A percentile compares a stretch with the other conserved stretches of the same genome.
Conservation (phyloP, 345 rosid species). For the Eutrema japonicum region DNA sequence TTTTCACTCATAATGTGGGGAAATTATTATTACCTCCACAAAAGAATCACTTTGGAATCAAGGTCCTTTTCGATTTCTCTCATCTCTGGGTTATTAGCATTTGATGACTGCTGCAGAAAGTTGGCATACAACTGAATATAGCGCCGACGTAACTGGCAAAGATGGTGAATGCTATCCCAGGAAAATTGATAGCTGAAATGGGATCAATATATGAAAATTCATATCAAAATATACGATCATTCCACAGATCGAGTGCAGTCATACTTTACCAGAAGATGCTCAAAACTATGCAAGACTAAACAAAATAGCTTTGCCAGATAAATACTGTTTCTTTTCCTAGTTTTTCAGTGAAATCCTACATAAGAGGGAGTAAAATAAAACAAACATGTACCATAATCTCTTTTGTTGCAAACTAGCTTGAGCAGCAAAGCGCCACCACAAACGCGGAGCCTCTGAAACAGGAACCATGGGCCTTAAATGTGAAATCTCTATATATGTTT, state of each 20-base stretch:
- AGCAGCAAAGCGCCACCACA: conserved; percentile 97
- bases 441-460: conserved; percentile 59
- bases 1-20: conserved; percentile 24
- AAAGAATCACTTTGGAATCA: conserved; percentile 89
- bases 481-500: conserved; percentile 77
- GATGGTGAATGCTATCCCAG: conserved; percentile 81
- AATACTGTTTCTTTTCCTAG: conserved; percentile 20
- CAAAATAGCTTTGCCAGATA: conserved; percentile 22
- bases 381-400: conserved; percentile 72
- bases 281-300: conserved; percentile 21
- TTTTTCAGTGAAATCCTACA: conserved; percentile 25
- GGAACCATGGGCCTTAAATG: conserved; percentile 88
- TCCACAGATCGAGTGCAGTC: conserved; percentile 1
- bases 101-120: conserved; percentile 71
- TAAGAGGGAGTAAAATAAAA: conserved; percentile 33
- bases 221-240: conserved; percentile 38
- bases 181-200: conserved; percentile 77
- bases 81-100: conserved; percentile 55
- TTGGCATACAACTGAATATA: conserved; percentile 87
- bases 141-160: conserved; percentile 84
- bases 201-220: conserved; percentile 31
- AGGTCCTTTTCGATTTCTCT: conserved; percentile 93
- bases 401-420: conserved; percentile 85
- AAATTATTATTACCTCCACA: conserved; percentile 78
- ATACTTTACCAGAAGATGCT: conserved; percentile 10